Percentiles rank a stretch among this genome's conserved stretches.
These are phyloP conservation scores for Streptanthus diversifolius DNA, from an alignment of 345 rosid genomes.

Conservation along the genomic window DNA sequence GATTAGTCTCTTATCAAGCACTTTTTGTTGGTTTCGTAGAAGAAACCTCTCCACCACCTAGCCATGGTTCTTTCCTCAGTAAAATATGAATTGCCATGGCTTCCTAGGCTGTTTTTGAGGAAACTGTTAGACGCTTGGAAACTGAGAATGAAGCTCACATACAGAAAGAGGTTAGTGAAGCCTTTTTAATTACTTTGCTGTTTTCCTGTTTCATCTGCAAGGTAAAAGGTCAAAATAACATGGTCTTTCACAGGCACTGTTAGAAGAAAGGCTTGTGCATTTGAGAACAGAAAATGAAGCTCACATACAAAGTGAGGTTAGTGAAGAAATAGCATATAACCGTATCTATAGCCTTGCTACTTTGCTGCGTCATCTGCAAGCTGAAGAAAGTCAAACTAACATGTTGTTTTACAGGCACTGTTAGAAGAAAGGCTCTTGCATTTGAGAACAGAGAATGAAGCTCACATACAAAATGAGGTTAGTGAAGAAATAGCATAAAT, in stretches of 20 bases:
- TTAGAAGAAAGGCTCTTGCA: slow-evolving; percentile 27
- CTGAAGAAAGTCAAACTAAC: not conserved
- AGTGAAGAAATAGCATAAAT: slow-evolving; percentile 2
- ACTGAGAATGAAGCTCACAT: slow-evolving; percentile 44
- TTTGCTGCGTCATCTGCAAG: slow-evolving; percentile 7
- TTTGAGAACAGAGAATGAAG: slow-evolving; percentile 26
- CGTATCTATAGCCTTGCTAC: not conserved
- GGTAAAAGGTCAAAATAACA: not conserved
- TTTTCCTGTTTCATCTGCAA: slow-evolving; percentile 2
- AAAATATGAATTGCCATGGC: not conserved
- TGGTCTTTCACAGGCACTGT: slow-evolving; percentile 17
- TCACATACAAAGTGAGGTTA: slow-evolving; percentile 18
- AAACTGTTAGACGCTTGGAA: slow-evolving; percentile 42
- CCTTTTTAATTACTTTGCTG: not conserved
- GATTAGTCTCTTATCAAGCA: not conserved
- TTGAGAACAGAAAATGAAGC: slow-evolving; percentile 30
- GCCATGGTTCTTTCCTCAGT: not conserved
- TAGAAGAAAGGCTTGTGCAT: slow-evolving; percentile 28
- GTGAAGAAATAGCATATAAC: not conserved
- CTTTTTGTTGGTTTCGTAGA: not conserved
- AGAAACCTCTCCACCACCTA: not conserved
- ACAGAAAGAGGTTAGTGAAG: slow-evolving; percentile 46
- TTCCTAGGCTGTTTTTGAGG: slow-evolving; percentile 50
- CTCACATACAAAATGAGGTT: slow-evolving; percentile 25
- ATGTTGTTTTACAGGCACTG: slow-evolving; percentile 14